Evolutionary conservation across 345 rosid species (phyloP), one percentile per base, ranked within the genome.

Genomic region (Stellera chamaejasme): DNA sequence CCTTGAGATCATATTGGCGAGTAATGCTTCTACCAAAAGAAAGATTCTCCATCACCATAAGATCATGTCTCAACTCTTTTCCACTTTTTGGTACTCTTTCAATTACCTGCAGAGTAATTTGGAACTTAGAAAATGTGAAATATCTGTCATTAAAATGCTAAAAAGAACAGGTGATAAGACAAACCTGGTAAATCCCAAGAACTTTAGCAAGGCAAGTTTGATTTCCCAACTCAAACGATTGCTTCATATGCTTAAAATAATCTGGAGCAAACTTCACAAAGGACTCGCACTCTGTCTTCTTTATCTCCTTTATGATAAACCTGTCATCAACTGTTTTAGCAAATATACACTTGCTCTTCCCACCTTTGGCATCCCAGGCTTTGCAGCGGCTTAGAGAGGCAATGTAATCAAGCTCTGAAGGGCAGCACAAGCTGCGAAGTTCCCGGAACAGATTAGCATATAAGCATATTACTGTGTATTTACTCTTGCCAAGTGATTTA

Each of bases 1-100:
- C 99, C 77, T 93, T 93, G 26, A 93, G 91, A 70, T 93, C 99
- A 42, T 93, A 93, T 57, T 78, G 95, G 9, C 99, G 97, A 67
- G 78, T 73, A 26, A 89, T 69, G 55, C 76, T 84, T 54, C 85
- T 69, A 36, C 88, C 80, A 27, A 77, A 93, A 49, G 83, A 77
- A 47, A 93, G 94, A 70, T 93, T 93, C 83, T 93, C 99, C 95
- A 93, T 93, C 55, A 93, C 95, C 97, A 89, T 83, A 62, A 93
- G 79, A 75, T 93, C 99, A 50, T 81, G 89, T 27, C 83, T 71
- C n/a, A 55, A 59, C 72, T 93, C 97, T 72, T 83, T 93, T 43
- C 99, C 97, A 11, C 77, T 62, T 70, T 84, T 93, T 43, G 79
- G 59, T 50, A 75, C 96, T 69, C 96, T 85, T 70, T 77, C 62